Conservation (phyloP, 306 rosid species). For the Quercus gilva region DNA sequence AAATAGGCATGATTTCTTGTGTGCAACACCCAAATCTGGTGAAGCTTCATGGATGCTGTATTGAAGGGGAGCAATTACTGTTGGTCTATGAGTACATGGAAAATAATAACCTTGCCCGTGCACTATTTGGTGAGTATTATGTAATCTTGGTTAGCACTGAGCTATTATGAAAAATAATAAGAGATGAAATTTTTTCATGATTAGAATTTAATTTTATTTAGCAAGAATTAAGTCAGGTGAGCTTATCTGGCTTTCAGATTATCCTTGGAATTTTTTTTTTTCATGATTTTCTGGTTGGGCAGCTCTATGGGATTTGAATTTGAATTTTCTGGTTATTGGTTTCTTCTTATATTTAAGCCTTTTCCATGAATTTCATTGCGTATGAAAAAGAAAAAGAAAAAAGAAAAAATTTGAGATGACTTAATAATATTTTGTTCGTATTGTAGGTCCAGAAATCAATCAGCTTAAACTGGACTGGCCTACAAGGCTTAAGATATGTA, state of each 20-base stretch:
- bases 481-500: too few relatives aligned
- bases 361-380: too few relatives aligned
- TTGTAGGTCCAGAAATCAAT: too few relatives aligned
- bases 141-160: background rate
- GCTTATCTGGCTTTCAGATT: background rate
- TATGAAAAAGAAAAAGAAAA: too few relatives aligned
- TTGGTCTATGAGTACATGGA: conserved; percentile 1
- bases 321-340: background rate
- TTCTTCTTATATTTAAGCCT: conserved; percentile 11
- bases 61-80: conserved; percentile 12
- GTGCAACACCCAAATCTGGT: conserved; percentile 27
- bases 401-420: too few relatives aligned
- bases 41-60: conserved; percentile 16
- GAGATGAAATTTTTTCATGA: background rate
- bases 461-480: too few relatives aligned
- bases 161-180: background rate
- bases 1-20: conserved; percentile 24
- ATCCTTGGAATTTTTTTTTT: background rate
- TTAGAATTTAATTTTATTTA: too few relatives aligned
- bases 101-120: conserved; percentile 32
- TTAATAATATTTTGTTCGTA: too few relatives aligned
- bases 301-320: background rate
- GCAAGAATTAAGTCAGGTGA: background rate
- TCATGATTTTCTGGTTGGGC: background rate
- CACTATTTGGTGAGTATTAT: conserved; percentile 59